Conservation (phyloP, 306 rosid genomes). For the Malus asiatica region DNA sequence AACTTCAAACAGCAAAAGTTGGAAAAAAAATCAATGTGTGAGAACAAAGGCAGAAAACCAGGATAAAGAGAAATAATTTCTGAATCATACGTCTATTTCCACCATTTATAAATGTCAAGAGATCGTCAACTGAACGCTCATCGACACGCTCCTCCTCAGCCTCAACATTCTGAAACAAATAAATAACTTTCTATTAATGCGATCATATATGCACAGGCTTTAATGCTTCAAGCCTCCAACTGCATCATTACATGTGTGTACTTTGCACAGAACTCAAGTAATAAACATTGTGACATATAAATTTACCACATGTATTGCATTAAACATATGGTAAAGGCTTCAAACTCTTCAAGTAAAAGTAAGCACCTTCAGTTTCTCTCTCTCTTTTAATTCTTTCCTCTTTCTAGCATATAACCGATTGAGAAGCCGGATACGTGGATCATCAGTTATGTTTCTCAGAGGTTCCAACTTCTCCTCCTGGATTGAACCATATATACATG, state of each 20-base stretch:
- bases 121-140: conserved; percentile 86
- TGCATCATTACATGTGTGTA: background rate
- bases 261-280: conserved; percentile 14
- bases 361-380: conserved; percentile 70
- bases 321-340: conserved; percentile 30
- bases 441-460: conserved; percentile 65
- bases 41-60: conserved; percentile 4
- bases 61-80: background rate
- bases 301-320: conserved; percentile 24
- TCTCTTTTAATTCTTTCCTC: conserved; percentile 73
- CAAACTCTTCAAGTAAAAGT: conserved; percentile 21
- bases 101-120: conserved; percentile 80
- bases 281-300: conserved; percentile 12
- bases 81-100: conserved; percentile 49
- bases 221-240: background rate
- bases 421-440: conserved; percentile 90
- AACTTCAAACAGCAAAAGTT: conserved; percentile 1
- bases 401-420: conserved; percentile 82
- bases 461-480: conserved; percentile 96
- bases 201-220: conserved; percentile 1
- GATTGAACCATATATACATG: conserved; percentile 25
- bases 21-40: background rate
- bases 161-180: conserved; percentile 59
- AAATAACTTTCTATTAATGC: conserved; percentile 9
- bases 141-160: conserved; percentile 67